Conservation (phyloP, 345 rosid species). For the Noccaea caerulescens region DNA sequence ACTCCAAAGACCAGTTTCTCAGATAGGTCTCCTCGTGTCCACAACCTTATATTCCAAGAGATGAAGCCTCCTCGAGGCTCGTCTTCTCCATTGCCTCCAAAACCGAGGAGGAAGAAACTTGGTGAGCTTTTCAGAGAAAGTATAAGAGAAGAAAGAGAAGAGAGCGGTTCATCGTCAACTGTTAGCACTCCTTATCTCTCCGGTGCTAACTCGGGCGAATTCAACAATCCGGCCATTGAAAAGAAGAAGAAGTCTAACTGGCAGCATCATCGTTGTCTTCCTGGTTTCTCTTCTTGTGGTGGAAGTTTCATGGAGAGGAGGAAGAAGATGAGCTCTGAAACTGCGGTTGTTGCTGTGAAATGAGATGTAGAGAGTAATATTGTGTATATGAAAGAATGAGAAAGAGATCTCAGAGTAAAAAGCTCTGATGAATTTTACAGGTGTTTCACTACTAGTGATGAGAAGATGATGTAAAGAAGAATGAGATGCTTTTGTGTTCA, state of each 20-base stretch:
- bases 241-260: slow-evolving; percentile 56
- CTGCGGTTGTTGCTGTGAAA: slow-evolving; percentile 48
- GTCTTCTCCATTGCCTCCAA: slow-evolving; percentile 47
- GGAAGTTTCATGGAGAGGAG: slow-evolving; percentile 68
- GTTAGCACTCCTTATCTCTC: slow-evolving; percentile 57
- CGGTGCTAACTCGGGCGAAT: slow-evolving; percentile 52
- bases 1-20: slow-evolving; percentile 73
- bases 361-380: slow-evolving; percentile 28
- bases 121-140: slow-evolving; percentile 75
- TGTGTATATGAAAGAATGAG: slow-evolving; percentile 39
- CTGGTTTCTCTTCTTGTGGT: slow-evolving; percentile 64
- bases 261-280: slow-evolving; percentile 69
- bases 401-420: slow-evolving; percentile 34
- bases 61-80: slow-evolving; percentile 48
- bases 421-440: slow-evolving; percentile 31
- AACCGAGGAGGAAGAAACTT: slow-evolving; percentile 71
- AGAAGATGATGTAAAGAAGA: slow-evolving; percentile 21
- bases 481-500: slow-evolving; percentile 32
- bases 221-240: slow-evolving; percentile 55
- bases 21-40: slow-evolving; percentile 48
- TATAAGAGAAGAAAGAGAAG: slow-evolving; percentile 49
- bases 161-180: slow-evolving; percentile 44
- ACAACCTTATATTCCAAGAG: slow-evolving; percentile 36
- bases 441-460: slow-evolving; percentile 26
- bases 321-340: slow-evolving; percentile 64